Percentiles rank a stretch among this genome's conserved stretches.
Conservation (phyloP, 2,329 filamentous ascomycete genomes). For the Epichloe elymi region DNA sequence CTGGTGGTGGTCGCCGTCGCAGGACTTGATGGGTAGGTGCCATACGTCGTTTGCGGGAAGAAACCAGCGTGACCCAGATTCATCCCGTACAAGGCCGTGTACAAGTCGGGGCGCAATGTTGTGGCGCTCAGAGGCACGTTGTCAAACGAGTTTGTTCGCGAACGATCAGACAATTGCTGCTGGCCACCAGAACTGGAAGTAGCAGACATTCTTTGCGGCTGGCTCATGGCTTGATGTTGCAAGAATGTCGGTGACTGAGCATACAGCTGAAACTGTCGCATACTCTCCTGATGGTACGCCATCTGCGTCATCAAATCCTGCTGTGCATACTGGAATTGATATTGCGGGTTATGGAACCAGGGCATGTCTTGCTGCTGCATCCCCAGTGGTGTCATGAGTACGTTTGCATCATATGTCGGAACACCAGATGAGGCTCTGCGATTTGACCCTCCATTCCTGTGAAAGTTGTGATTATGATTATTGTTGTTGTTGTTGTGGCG, state of each 20-base stretch:
- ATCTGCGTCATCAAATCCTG: slow-evolving; percentile 29
- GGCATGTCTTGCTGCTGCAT: slow-evolving; percentile 33
- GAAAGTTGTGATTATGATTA: slow-evolving; percentile 27
- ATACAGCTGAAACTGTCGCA: slow-evolving; percentile 23
- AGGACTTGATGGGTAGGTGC: slow-evolving; percentile 44
- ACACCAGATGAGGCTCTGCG: slow-evolving; percentile 41
- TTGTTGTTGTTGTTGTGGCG: slow-evolving; percentile 26
- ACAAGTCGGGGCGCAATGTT: slow-evolving; percentile 41
- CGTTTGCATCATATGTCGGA: slow-evolving; percentile 34
- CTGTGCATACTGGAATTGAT: slow-evolving; percentile 28
- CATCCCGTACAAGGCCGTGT: slow-evolving; percentile 31
- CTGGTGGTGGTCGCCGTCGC: slow-evolving; percentile 32
- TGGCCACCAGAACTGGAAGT: slow-evolving; percentile 13
- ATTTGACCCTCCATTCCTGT: slow-evolving; percentile 22
- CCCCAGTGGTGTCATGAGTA: slow-evolving; percentile 31
- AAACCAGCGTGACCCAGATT: slow-evolving; percentile 27
- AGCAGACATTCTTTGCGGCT: slow-evolving; percentile 19
- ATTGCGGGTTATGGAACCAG: slow-evolving; percentile 33
- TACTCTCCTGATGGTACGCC: slow-evolving; percentile 24
- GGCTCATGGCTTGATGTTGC: slow-evolving; percentile 22
- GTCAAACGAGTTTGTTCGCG: slow-evolving; percentile 51
- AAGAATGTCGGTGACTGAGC: slow-evolving; percentile 21
- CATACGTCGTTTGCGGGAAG: slow-evolving; percentile 34
- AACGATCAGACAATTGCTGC: slow-evolving; percentile 31
- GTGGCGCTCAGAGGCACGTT: slow-evolving; percentile 44